Evolutionary conservation across 1,284 basidiomycete genomes (phyloP).

Genomic region (Neotropicomus parvogracilis): DNA sequence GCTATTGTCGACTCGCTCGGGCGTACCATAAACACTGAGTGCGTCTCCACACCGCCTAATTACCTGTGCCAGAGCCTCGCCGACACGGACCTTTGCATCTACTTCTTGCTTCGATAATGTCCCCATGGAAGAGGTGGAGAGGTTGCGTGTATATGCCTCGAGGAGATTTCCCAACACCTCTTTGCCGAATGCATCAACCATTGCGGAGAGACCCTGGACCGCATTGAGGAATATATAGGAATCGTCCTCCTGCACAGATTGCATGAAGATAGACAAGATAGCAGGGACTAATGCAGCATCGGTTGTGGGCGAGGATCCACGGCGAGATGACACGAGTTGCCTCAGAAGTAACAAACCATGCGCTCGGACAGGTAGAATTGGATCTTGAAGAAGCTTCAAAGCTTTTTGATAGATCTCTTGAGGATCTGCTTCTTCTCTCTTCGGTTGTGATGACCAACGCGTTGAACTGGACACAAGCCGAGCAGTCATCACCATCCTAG

Average conservation of each 20-base stretch:
- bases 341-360: conserved; percentile 87
- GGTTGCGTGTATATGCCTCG: conserved; percentile 55
- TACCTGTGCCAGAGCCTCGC: conserved; percentile 83
- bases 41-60: conserved; percentile 73
- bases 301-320: conserved; percentile 18
- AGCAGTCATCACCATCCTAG: conserved; percentile 77
- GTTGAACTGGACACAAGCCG: conserved; percentile 51
- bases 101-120: conserved; percentile 63
- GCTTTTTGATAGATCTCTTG: conserved; percentile 83
- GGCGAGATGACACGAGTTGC: conserved; percentile 57
- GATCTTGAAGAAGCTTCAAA: conserved; percentile 84
- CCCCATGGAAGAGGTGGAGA: conserved; percentile 47
- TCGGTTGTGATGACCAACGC: conserved; percentile 27
- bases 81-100: conserved; percentile 77
- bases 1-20: not conserved
- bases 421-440: conserved; percentile 39
- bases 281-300: conserved; percentile 68
- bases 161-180: conserved; percentile 69
- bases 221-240: conserved; percentile 94
- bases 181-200: conserved; percentile 76
- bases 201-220: conserved; percentile 81
- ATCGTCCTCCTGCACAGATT: conserved; percentile 87
- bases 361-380: conserved; percentile 91
- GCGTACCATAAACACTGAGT: conserved; percentile 66
- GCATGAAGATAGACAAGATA: conserved; percentile 85